Conservation (phyloP, 257 asterid species). For the Solanum megistacrolobum region DNA sequence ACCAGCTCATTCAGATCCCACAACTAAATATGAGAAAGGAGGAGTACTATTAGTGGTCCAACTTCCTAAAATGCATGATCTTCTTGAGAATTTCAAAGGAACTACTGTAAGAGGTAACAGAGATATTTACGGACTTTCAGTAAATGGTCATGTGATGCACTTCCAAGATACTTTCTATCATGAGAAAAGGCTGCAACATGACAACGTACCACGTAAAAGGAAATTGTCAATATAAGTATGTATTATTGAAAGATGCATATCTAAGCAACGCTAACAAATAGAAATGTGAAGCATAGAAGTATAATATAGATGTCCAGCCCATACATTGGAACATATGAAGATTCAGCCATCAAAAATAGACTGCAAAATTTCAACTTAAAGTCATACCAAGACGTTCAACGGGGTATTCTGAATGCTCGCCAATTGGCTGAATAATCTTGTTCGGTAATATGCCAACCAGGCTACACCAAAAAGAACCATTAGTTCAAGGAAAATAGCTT, state of each 20-base stretch:
- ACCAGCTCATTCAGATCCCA: slow-evolving; percentile 76
- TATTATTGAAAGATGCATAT: neutral
- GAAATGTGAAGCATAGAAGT: neutral
- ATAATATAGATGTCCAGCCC: neutral
- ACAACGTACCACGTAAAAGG: neutral
- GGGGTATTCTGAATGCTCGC: slow-evolving; percentile 79
- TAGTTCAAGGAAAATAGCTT: neutral
- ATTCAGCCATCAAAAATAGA: neutral
- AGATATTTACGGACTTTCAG: slow-evolving; percentile 38
- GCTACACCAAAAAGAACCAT: slow-evolving; percentile 27
- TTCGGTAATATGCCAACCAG: slow-evolving; percentile 83
- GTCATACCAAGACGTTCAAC: slow-evolving; percentile 85
- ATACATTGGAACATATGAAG: neutral
- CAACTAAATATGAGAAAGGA: slow-evolving; percentile 20
- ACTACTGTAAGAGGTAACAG: neutral
- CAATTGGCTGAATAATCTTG: slow-evolving; percentile 86
- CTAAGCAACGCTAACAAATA: neutral
- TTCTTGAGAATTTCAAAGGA: neutral
- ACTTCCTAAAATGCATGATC: neutral
- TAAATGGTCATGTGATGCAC: slow-evolving; percentile 78
- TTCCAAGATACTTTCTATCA: slow-evolving; percentile 82
- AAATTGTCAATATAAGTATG: neutral
- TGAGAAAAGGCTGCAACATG: slow-evolving; percentile 67
- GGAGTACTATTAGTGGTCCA: neutral
- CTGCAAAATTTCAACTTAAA: neutral